A percentile compares a stretch with the other conserved stretches of the same genome.
phyloP scores from a whole-genome alignment of 805 yeast species.

The Metschnikowia bowlesiae region DNA sequence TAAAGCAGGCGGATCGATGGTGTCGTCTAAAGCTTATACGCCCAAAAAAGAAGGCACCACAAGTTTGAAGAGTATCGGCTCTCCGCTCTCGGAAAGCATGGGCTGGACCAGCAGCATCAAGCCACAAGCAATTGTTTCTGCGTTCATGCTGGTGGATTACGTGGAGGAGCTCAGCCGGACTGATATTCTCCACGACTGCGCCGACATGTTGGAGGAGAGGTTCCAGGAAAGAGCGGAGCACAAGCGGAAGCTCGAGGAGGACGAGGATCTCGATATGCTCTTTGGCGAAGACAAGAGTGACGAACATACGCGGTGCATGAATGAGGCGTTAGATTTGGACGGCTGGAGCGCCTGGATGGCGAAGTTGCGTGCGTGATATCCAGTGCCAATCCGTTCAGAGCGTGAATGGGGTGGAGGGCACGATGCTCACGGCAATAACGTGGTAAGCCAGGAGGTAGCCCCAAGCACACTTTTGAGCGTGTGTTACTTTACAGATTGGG shows the following conservation, averaged over 20 bases:
- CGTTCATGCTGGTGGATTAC: constrained; percentile 42
- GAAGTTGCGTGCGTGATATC: background rate
- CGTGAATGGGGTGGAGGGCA: too few relatives aligned
- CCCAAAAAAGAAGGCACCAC: background rate
- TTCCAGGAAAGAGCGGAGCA: constrained; percentile 8
- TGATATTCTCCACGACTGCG: constrained; percentile 16
- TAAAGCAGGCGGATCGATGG: constrained; percentile 10
- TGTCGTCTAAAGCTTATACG: background rate
- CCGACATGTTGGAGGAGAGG: constrained; percentile 22
- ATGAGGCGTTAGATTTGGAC: constrained; percentile 32
- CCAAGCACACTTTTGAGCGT: too few relatives aligned
- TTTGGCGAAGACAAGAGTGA: constrained; percentile 35
- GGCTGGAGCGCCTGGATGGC: constrained; percentile 24
- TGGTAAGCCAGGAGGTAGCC: too few relatives aligned
- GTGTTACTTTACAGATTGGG: too few relatives aligned
- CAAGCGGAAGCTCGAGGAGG: constrained; percentile 20
- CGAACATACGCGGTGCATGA: constrained; percentile 16
- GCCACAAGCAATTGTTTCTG: constrained; percentile 41
- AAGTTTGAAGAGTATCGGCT: constrained; percentile 8
- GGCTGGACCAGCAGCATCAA: constrained; percentile 44
- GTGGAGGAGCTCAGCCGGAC: constrained; percentile 31
- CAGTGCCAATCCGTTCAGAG: background rate
- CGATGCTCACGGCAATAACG: too few relatives aligned
- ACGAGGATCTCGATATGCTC: constrained; percentile 28
- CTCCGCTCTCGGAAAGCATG: constrained; percentile 33